Evolutionary conservation across 176 grass and related monocot species (phyloP), one percentile per base, ranked within the genome.

Genomic region (Carex myosuroides): DNA sequence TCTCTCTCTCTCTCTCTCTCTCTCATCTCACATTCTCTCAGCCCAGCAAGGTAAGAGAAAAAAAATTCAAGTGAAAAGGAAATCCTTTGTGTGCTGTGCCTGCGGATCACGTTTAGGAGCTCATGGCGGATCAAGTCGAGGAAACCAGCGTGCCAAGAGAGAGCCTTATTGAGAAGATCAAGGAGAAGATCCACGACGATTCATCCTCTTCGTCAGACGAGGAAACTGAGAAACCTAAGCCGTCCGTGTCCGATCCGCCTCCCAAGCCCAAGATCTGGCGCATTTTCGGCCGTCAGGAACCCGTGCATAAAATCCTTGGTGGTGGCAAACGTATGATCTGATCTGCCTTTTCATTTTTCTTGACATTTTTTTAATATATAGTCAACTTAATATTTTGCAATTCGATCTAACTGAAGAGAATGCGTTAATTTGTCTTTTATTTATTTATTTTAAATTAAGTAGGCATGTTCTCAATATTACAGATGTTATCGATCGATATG

Each of bases 231-330:
- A 88, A 90, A 80, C 84, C 84, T 79, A 37, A 81, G 63, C 42
- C 72, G 84, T 20, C 81, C 89, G 29, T 67, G 84, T 20, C 81
- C 89, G 29, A 73, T 85, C 81, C 41, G 13, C 81, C 81, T 18
- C 81, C 92, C 58, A 89, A 90, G 71, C 81, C 85, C 75, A 91
- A 86, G 87, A 86, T 91, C 84, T 98, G 89, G 86, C 95, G 91
- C 86, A 87, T 98, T 84, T 98, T 98, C 29, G 95, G 92, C 7
- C 90, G 92, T 80, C 81, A 94, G 86, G 85, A 90, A 75, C 92
- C 92, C 8, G 92, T 98, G 71, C 95, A 94, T 83, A 88, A 85
- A 37, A 89, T 91, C 50, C 88, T 98, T 85, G 95, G 95, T 14
- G 95, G 91, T 62, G 91, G 96, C 84, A 95, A 99, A 79, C 83